A percentile compares a stretch with the other conserved stretches of the same genome.
Conservation (phyloP, 2,329 filamentous ascomycete genomes). For the Colletotrichum theobromicola region DNA sequence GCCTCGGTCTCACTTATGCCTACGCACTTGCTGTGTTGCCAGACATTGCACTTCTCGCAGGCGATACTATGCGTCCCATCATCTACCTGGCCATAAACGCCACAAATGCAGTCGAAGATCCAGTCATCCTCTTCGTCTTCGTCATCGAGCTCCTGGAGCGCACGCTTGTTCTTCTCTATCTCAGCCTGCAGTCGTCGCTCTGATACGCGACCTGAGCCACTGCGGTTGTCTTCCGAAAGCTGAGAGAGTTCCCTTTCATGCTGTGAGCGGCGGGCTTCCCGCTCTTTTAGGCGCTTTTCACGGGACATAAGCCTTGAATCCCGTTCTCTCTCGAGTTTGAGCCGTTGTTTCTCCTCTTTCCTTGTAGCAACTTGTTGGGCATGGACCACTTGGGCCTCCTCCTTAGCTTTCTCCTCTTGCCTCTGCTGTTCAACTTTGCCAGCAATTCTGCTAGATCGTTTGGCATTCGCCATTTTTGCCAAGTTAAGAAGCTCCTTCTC, state of each 20-base stretch:
- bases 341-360: constrained; percentile 68
- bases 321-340: constrained; percentile 72
- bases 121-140: constrained; percentile 82
- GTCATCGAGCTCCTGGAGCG: constrained; percentile 69
- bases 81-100: constrained; percentile 88
- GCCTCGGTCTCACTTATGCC: constrained; percentile 80
- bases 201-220: constrained; percentile 68
- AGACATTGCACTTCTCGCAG: constrained; percentile 92
- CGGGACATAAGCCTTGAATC: constrained; percentile 82
- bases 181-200: constrained; percentile 82
- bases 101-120: constrained; percentile 95
- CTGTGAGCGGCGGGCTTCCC: constrained; percentile 80
- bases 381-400: constrained; percentile 70
- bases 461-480: constrained; percentile 90
- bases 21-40: constrained; percentile 96
- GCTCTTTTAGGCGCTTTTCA: constrained; percentile 84
- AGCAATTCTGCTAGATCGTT: constrained; percentile 89
- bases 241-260: constrained; percentile 85
- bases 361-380: constrained; percentile 69
- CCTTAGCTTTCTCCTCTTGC: constrained; percentile 72
- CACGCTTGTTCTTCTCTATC: constrained; percentile 79
- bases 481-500: constrained; percentile 82
- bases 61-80: constrained; percentile 93
- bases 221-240: constrained; percentile 77
- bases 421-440: constrained; percentile 80